Evolutionary conservation across 768 basidiomycete species (phyloP), one percentile per base, ranked within the genome.

Genomic region (Favolaschia claudopus): DNA sequence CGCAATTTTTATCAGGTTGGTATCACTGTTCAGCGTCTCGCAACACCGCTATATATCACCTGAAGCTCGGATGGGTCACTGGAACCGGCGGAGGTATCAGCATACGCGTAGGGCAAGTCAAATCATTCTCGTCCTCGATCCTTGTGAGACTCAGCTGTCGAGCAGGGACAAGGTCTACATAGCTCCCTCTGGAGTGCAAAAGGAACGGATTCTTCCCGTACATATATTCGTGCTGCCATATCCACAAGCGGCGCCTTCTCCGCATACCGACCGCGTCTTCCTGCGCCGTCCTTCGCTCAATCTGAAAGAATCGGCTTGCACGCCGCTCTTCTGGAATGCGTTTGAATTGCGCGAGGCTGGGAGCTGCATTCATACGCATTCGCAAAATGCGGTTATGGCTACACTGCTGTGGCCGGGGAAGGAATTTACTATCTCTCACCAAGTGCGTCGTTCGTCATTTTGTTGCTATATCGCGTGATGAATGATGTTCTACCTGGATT

Each of bases 301-400:
- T 56, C 79, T 95, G 58, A 94, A 92, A 67, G 92, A 95, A 67
- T 92, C 89, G 1, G 91, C 91, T 0, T 95, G 94, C 71, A 95
- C 93, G 0, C 94, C 94, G 13, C 78, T 95, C 15, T 96, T 96
- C 78, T 95, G 92, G 92, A 94, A 93, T 68, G 92, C 93, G 3
- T 96, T 94, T 69, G 88, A 89, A 29, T 74, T 91, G 62, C 81
- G 92, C 20, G 77, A 82, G 57, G 92, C 93, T 2, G 90, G 91
- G 1, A 92, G 92, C 39, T 95, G 93, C 67, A 93, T 96, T 61
- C 94, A 95, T 69, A 95, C 93, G 0, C 94, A 95, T 69, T 93
- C 91, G 0, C 93, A 95, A 70, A 86, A 95, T 71, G 93, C 88
- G 34, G 94, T 96, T 37, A 92, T 95, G 87, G 89, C 89, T 1